These are phyloP conservation scores for Tetrapisispora pingtungensis DNA, from an alignment of 805 yeast species.

Conservation along the genomic window DNA sequence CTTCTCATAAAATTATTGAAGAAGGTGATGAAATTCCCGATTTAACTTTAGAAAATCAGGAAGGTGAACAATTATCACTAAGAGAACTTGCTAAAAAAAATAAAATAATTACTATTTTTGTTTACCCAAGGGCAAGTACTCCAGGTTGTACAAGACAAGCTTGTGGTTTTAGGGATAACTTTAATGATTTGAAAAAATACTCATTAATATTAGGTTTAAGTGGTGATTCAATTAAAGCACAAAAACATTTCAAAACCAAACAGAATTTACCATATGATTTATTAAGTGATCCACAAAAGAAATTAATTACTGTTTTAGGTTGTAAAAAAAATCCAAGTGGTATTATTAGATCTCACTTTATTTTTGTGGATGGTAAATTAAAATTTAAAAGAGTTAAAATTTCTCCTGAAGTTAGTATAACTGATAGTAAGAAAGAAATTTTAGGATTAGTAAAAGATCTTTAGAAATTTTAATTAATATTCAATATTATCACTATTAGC, in stretches of 20 bases:
- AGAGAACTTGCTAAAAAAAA: conserved; percentile 33
- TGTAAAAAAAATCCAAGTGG: conserved; percentile 75
- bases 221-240: conserved; percentile 72
- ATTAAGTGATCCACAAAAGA: conserved; percentile 63
- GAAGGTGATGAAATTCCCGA: conserved; percentile 63
- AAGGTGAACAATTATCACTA: conserved; percentile 50
- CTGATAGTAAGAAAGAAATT: conserved; percentile 49
- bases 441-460: conserved; percentile 26
- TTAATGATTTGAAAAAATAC: conserved; percentile 30
- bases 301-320: conserved; percentile 64
- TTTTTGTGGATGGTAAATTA: conserved; percentile 69
- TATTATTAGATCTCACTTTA: conserved; percentile 83
- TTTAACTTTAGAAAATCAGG: conserved; percentile 54
- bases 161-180: conserved; percentile 70
- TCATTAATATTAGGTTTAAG: conserved; percentile 68
- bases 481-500: too few species aligned
- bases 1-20: conserved; percentile 20
- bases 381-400: conserved; percentile 31
- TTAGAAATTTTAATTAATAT: too few species aligned
- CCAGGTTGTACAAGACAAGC: conserved; percentile 97
- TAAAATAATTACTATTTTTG: conserved; percentile 45
- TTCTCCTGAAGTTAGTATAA: conserved; percentile 48
- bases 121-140: conserved; percentile 88
- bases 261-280: conserved; percentile 65
- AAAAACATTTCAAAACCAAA: conserved; percentile 62